Evolutionary conservation across 352 stramenopile species (phyloP).

Genomic region (Phytophthora citricola): DNA sequence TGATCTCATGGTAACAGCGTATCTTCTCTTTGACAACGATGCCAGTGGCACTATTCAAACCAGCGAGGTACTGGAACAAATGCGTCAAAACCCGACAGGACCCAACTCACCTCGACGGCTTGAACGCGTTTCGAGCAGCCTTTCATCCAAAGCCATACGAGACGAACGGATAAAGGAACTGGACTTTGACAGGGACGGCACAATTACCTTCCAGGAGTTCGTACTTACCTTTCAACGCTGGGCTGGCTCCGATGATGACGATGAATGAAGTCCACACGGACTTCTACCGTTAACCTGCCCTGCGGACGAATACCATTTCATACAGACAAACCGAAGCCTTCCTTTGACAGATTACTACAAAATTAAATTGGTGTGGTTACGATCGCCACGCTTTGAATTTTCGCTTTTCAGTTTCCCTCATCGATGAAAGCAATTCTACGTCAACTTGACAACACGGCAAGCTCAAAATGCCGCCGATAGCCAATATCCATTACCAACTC

Average conservation of each 20-base stretch:
- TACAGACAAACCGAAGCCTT: conserved; percentile 10
- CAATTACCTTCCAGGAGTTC: conserved; percentile 92
- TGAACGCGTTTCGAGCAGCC: conserved; percentile 59
- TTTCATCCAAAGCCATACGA: conserved; percentile 67
- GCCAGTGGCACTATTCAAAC: conserved; percentile 85
- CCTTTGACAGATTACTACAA: not conserved
- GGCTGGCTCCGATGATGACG: conserved; percentile 66
- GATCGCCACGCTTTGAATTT: conserved; percentile 30
- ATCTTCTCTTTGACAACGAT: conserved; percentile 87
- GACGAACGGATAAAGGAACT: conserved; percentile 89
- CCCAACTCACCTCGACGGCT: conserved; percentile 39
- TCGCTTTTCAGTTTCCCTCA: conserved; percentile 8
- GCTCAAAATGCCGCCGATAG: conserved; percentile 6
- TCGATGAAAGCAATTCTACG: conserved; percentile 16
- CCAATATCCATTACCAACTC: not conserved
- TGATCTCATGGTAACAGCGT: conserved; percentile 86
- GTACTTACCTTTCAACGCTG: conserved; percentile 90
- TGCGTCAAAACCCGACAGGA: conserved; percentile 59
- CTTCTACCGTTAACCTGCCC: not conserved
- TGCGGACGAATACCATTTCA: conserved; percentile 9
- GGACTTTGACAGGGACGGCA: conserved; percentile 87
- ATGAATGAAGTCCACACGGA: conserved; percentile 14
- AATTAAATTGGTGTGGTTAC: conserved; percentile 34
- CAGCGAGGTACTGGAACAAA: conserved; percentile 69
- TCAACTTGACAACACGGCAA: conserved; percentile 5